Base-by-base conservation (phyloP, 768 basidiomycete genomes). In the Suillus luteus region DNA sequence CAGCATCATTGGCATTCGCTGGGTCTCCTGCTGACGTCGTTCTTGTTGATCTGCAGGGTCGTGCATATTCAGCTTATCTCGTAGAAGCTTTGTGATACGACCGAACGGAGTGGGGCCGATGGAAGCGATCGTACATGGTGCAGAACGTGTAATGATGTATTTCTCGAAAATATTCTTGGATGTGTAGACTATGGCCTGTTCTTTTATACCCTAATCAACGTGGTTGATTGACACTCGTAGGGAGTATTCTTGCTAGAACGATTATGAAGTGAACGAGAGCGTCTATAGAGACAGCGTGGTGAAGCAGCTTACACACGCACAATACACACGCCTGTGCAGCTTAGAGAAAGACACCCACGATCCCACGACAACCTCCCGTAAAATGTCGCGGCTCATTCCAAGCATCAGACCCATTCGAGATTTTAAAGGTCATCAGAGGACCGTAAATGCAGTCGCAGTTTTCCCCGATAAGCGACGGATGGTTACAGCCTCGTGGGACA, bases 31-130 rank as follows among this genome's bases (percentile, higher is more conserved):
- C 73, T 1, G 73, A 75, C 61, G 72, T 69, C 27, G 70, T 77
- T 14, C 57, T 81, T 12, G 73, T 75, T 35, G 79, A 80, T 64
- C 61, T 62, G 15, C 66, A 67, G 1, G 77, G 77, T 10, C 72
- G 77, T 60, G 80, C 81, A 0, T 73, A 77, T 64, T 66, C 66
- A 1, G 71, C 74, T 1, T 82, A 82, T 68, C 69, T 70, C 52
- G 69, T 75, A 17, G 64, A 62, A 27, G 71, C 73, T 19, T 31
- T 31, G 62, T 66, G 6, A 51, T 83, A n/a, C 83, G 49, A 17
- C 17, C 27, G 8, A 27, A 52, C 17, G 51, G 51, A 17, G 49
- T 51, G 15, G 3, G n/a, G n/a, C n/a, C n/a, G 31, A 35, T 51
- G 5, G 83, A 82, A 19, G 72, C 68, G 3, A 67, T 76, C 2